Evolutionary conservation across 805 yeast genomes (phyloP), one percentile per base, ranked within the genome.

Genomic region (Wickerhamiella shivajii): DNA sequence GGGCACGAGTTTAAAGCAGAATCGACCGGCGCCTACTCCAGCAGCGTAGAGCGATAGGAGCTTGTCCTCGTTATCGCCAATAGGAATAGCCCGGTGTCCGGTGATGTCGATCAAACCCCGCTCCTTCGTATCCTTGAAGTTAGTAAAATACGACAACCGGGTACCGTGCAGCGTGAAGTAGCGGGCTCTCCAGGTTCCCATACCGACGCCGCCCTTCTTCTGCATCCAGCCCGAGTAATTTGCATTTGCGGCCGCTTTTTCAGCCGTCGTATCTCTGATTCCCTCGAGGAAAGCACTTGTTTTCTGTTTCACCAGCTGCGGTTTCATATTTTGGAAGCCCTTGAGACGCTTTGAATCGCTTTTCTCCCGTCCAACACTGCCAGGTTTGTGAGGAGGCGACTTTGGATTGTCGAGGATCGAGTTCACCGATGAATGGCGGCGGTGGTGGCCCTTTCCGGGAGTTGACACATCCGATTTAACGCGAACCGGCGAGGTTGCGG

Each of bases 61-160:
- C 51, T 77, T 80, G 57, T 85, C 96, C 45, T 81, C 93, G 10
- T 65, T 57, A 38, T 77, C 85, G 38, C 63, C 65, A 0, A 80
- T 75, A 1, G 95, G 92, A 17, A 83, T 60, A 1, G 87, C 97
- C 44, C 80, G 69, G 56, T 90, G 97, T 0, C 95, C 83, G 0
- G 96, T 90, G 37, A 90, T 84, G 55, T 90, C 99, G 42, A 90
- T 90, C 35, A 90, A 60, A 0, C 99, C 99, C 45, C 78, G 75
- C 52, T 90, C 99, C 42, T 73, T 69, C 24, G 69, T 69, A 55
- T 90, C 99, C 34, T 70, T 70, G 44, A 79, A 62, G 11, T 77
- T 69, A 0, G 78, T 66, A 53, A 81, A 90, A 53, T 90, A 90
- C 4, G 96, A 83, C 36, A 90, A 58, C 45, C 99, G 64, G 0